Evolutionary conservation across 2,329 filamentous ascomycete species (phyloP), one percentile per base, ranked within the genome.

Genomic region (Colletotrichum shisoi): DNA sequence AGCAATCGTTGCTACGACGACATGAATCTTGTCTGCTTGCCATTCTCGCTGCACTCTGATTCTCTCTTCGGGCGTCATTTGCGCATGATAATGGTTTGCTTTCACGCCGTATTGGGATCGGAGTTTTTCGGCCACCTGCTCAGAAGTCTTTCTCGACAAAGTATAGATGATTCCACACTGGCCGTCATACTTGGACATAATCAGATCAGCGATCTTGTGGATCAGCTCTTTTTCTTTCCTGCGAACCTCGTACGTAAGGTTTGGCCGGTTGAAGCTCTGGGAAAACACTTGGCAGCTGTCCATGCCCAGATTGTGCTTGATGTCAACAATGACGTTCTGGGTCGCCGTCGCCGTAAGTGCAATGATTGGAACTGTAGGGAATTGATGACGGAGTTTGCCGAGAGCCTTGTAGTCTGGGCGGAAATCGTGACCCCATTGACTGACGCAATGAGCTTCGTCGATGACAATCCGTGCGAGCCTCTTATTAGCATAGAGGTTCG

Each of bases 351-450:
- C 95, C 31, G 95, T 99, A 72, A 99, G 82, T 3, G 95, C 95
- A 87, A 99, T 97, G 46, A 98, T 85, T 1, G 95, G 95, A 3
- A 98, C 91, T 2, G 87, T 86, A 0, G 89, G 88, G 72, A 94
- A 94, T 59, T 85, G 87, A 46, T 81, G 77, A 56, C 94, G 87
- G 49, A 97, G 82, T 66, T 88, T 84, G 34, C 94, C 93, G 4
- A 99, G 82, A 37, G 87, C 86, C 77, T 97, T 97, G 81, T 99
- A 99, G 76, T 98, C 94, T 0, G 94, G 94, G 52, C 96, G 88
- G 76, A 99, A 99, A 77, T 99, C 95, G 72, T 99, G 95, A 0
- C 95, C 95, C 95, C 95, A 99, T 81, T 99, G 94, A 77, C 95
- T 98, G 31, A 99, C 94, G 77, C 95, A 99, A 77, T 99, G 95